Evolutionary conservation across 352 stramenopile species (phyloP).

Genomic region (Pythium aquatile): DNA sequence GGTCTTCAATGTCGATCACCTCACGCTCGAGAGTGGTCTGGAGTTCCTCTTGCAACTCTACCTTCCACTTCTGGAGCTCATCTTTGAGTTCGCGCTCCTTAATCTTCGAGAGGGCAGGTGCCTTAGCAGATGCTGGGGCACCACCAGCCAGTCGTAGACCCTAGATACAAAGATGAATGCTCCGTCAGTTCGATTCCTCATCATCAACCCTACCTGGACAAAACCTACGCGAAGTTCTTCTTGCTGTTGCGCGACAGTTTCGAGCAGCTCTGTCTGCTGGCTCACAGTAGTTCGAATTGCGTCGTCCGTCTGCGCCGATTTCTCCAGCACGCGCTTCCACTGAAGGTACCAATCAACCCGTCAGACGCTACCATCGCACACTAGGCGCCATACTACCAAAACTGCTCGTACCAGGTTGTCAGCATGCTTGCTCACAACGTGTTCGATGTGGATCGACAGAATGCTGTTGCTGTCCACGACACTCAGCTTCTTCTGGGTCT

Average conservation of each 20-base stretch:
- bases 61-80: constrained; percentile 35
- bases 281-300: constrained; percentile 1
- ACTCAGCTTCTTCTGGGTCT: constrained; percentile 60
- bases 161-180: neutral
- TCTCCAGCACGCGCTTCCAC: constrained; percentile 60
- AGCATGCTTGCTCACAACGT: constrained; percentile 56
- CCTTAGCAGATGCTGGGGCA: neutral
- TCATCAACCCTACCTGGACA: neutral
- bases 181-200: too few species aligned
- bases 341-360: constrained; percentile 11
- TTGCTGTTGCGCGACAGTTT: constrained; percentile 20
- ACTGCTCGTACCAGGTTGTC: constrained; percentile 52
- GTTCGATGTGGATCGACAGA: constrained; percentile 69
- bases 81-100: constrained; percentile 25
- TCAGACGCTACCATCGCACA: neutral
- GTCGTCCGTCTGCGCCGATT: constrained; percentile 18
- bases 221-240: constrained; percentile 19
- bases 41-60: constrained; percentile 31
- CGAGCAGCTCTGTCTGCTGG: constrained; percentile 15
- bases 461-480: constrained; percentile 49
- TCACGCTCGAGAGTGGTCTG: constrained; percentile 47
- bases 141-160: constrained; percentile 8
- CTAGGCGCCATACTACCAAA: neutral
- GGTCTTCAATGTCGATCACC: constrained; percentile 54
- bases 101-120: neutral